Evolutionary conservation across 805 yeast species (phyloP), one percentile per base, ranked within the genome.

Genomic region (Wickerhamiella siamensis): DNA sequence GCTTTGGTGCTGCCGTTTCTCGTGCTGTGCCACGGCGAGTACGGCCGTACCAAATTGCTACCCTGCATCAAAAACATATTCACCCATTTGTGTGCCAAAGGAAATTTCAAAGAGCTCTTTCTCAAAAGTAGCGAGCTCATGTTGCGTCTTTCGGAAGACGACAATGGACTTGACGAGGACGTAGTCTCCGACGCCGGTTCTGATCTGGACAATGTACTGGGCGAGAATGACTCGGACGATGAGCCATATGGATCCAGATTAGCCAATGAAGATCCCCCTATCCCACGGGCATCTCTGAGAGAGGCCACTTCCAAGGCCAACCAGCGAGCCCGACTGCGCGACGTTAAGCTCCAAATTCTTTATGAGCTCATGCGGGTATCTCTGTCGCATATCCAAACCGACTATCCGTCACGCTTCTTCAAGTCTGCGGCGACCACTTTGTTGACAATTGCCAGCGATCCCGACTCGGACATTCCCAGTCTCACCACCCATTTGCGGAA

Each of bases 61-160:
- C 44, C 54, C 21, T 57, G 50, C 3, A 52, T 70, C 6, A 55
- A 75, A 56, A 65, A 63, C 43, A 57, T 75, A 1, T 83, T 82
- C 56, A 79, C 75, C 45, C 59, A 74, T 16, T 61, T 88, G 40
- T 76, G 94, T 0, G 61, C 61, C 35, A 56, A 70, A 41, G 95
- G 94, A 12, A 82, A 82, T 53, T 79, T 91, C 5, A 83, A 83
- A 51, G 95, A 86, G 59, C 58, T 84, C 41, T 71, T 86, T 31
- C 59, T 87, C 40, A 75, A 79, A 45, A 63, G 75, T 10, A 77
- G 82, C 55, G 95, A 84, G 55, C 55, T 80, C 22, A 55, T 87
- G 47, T 41, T 45, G 15, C 26, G 10, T 2, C 29, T 9, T 40
- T 44, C 21, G 49, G 29, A 24, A 24, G 29, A 24, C 29, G 12